Evolutionary conservation across 1,284 basidiomycete genomes (phyloP), one percentile per base, ranked within the genome.

Genomic region (Laetiporus sulphureus): DNA sequence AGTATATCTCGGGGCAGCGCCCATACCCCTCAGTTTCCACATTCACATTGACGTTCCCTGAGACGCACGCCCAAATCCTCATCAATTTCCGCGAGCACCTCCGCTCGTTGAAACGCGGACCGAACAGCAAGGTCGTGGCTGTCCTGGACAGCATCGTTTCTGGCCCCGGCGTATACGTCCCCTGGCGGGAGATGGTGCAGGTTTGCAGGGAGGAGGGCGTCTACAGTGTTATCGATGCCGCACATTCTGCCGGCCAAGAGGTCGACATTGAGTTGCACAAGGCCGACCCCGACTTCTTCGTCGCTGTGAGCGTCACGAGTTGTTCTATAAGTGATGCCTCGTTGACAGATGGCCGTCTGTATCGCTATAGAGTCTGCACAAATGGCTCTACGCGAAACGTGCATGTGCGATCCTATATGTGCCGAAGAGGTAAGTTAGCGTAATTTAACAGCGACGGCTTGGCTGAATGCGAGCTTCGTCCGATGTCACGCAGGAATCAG

Each of bases 321-420:
- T n/a, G n/a, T n/a, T n/a, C n/a, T n/a, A n/a, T n/a, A n/a, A n/a
- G n/a, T n/a, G n/a, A n/a, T n/a, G n/a, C n/a, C n/a, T n/a, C n/a
- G n/a, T n/a, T n/a, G n/a, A n/a, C n/a, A n/a, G n/a, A n/a, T n/a
- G n/a, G n/a, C n/a, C n/a, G n/a, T n/a, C n/a, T n/a, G n/a, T n/a
- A n/a, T n/a, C n/a, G 7, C 16, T 15, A 15, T 32, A 40, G 38
- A 89, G 87, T 53, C 82, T 79, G 50, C 83, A 89, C 64, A 91
- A 91, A 58, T 91, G 89, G 89, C 64, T 91, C 3, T 77, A 65
- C 50, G 72, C 77, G 4, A 86, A 87, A 55, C 73, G 88, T 8
- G 68, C 74, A 4, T 77, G 72, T 39, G 81, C 86, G 0, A 66
- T 86, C 12, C 63, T 92, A 24, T 92, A 91, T 58, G 80, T 89